Evolutionary conservation across 2,329 filamentous ascomycete genomes (phyloP), one percentile per base, ranked within the genome.

Genomic region (Botryotinia convoluta): DNA sequence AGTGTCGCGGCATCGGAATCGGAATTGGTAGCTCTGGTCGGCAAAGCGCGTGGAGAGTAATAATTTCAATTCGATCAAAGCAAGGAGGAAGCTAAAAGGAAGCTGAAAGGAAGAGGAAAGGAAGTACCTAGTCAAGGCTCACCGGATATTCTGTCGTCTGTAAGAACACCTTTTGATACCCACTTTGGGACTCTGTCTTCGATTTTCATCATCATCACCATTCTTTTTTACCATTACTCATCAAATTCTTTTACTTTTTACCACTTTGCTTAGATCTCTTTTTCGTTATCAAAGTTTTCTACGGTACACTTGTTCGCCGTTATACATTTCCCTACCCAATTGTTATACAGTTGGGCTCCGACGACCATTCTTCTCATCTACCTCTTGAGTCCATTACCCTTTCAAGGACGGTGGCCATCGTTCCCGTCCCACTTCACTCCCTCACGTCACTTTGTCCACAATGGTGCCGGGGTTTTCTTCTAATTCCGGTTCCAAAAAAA

Each of bases 131-230:
- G 63, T 60, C 71, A 61, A 68, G 63, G 51, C 51, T 72, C 68
- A 37, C 26, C 26, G 45, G 51, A 29, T n/a, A 69, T 39, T 32
- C 32, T 22, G 14, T 51, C 35, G 18, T 45, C 29, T 69, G 71
- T 72, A 72, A 72, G 71, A 72, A 51, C 35, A 54, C 22, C 64
- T 72, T 72, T 42, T 16, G 62, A 45, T 45, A 65, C 51, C 51
- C 39, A 72, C 9, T 39, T 48, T 32, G 39, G 16, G 18, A 60
- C 7, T 57, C 51, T 42, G 18, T 68, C 51, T 29, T 57, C 16
- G 29, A 59, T 32, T 18, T 37, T 26, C 62, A 72, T 60, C 12
- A 35, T n/a, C 45, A 16, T 71, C 42, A 9, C 39, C 42, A 6
- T 26, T 8, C 32, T 4, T 51, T 18, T n/a, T 18, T 18, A 22